These are phyloP conservation scores for Aspergillus coremiiformis DNA, from an alignment of 495 filamentous ascomycete genomes.

Conservation along the genomic window DNA sequence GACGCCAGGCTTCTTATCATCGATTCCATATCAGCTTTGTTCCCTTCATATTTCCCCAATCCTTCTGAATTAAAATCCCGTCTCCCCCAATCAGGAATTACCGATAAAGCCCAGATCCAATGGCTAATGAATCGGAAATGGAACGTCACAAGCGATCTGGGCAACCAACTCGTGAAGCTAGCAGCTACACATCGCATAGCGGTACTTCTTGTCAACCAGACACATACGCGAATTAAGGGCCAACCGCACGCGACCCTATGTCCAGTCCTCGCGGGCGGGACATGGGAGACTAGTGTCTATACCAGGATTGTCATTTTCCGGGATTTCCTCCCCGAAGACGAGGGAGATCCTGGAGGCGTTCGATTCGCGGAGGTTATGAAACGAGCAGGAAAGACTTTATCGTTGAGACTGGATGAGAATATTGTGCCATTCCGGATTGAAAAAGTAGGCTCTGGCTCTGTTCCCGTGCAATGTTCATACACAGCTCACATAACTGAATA, in stretches of 20 bases:
- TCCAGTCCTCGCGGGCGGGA: constrained; percentile 56
- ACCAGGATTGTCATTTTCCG: constrained; percentile 64
- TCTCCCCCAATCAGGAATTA: constrained; percentile 18
- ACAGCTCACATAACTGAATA: constrained; percentile 2
- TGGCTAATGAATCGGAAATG: constrained; percentile 56
- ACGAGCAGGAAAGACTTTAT: constrained; percentile 26
- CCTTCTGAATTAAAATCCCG: constrained; percentile 34
- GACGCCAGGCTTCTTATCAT: constrained; percentile 62
- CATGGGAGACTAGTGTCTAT: constrained; percentile 64
- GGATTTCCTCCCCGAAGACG: constrained; percentile 39
- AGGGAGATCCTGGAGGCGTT: constrained; percentile 3
- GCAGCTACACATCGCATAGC: constrained; percentile 62
- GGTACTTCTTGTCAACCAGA: constrained; percentile 63
- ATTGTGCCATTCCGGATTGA: constrained; percentile 36
- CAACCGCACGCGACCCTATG: constrained; percentile 53
- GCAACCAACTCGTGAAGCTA: constrained; percentile 53
- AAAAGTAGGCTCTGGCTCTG: constrained; percentile 20
- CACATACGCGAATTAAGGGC: constrained; percentile 58
- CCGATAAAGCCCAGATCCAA: constrained; percentile 35
- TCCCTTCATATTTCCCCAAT: constrained; percentile 64
- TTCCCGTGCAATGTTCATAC: background rate
- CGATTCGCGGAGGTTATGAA: constrained; percentile 44
- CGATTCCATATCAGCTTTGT: constrained; percentile 66
- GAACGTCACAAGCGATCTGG: constrained; percentile 52
- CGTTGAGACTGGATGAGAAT: constrained; percentile 28